Evolutionary conservation across 768 basidiomycete genomes (phyloP), one percentile per base, ranked within the genome.

Genomic region (Porphyrellus cyaneotinctus): DNA sequence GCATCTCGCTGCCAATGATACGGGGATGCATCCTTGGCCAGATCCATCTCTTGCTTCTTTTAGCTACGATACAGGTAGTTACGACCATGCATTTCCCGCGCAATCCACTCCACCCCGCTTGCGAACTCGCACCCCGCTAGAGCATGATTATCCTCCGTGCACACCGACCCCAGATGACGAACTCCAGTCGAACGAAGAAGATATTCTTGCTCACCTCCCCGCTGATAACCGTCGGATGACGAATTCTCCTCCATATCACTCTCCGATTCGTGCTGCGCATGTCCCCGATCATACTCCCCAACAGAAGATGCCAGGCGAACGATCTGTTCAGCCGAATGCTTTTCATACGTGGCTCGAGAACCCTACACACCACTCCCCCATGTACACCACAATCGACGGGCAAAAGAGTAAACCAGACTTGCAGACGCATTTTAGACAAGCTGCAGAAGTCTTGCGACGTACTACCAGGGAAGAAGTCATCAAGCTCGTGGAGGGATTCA

Each of bases 361-460:
- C 11, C 33, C n/a, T 28, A 37, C 42, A 22, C 14, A 11, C 38
- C 17, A 39, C 47, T 30, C 10, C 9, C 41, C 42, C 2, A 36
- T 41, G 30, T 65, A 67, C 24, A 65, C 64, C 26, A 55, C 43
- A 3, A 43, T 64, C 1, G 65, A 67, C 42, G 64, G 64, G 12
- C 37, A 43, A 33, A 33, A 23, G 13, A 47, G 33, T 4, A 18
- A 36, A 14, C 12, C 52, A 5, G 51, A 52, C 26, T 42, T 20
- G 7, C 36, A 49, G 24, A 31, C 15, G 13, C 23, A 43, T n/a
- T 30, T 50, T 23, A 51, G 24, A 43, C 47, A 47, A 20, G 30
- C 3, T 30, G 55, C 66, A 13, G 4, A 39, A 38, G 14, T 33
- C 11, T 46, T 64, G 12, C 65, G 63, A 28, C 12, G 18, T 20